A percentile compares a stretch with the other conserved stretches of the same genome.
These are phyloP conservation scores for Malus hybrid DNA, from an alignment of 331 rosid genomes.

Conservation along the genomic window DNA sequence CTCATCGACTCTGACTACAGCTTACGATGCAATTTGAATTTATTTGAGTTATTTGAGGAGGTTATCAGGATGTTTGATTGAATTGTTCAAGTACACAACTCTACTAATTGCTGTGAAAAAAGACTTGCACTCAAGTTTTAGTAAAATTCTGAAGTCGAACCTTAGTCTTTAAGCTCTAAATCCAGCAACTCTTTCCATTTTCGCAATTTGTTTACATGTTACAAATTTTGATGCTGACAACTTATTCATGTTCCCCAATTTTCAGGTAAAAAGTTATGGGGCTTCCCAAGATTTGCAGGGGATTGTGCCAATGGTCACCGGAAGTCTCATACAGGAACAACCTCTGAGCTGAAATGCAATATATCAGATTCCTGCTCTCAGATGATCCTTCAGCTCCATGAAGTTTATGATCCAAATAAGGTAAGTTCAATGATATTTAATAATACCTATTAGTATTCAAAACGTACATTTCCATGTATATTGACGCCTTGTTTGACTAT, in stretches of 20 bases:
- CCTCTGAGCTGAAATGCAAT: slow-evolving; percentile 66
- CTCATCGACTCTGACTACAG: background rate
- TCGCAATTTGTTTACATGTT: background rate
- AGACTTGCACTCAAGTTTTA: background rate
- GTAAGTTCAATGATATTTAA: slow-evolving; percentile 19
- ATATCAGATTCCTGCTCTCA: slow-evolving; percentile 90
- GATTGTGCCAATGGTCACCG: slow-evolving; percentile 78
- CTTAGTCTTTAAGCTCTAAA: background rate
- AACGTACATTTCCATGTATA: slow-evolving; percentile 6
- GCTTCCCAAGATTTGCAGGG: slow-evolving; percentile 86
- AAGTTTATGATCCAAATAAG: slow-evolving; percentile 93
- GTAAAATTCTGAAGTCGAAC: background rate
- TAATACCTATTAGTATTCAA: background rate
- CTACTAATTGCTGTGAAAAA: background rate
- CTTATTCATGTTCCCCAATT: background rate
- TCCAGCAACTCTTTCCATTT: background rate
- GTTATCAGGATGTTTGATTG: no score
- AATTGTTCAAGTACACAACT: background rate
- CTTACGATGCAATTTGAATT: background rate
- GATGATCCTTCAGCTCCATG: slow-evolving; percentile 96
- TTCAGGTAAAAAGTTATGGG: slow-evolving; percentile 89
- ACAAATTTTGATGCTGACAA: slow-evolving; percentile 1
- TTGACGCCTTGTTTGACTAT: slow-evolving; percentile 3
- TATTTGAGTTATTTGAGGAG: background rate
- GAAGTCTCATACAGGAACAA: slow-evolving; percentile 61